Percentiles rank a stretch among this genome's conserved stretches.
phyloP scores from a whole-genome alignment of 1,284 basidiomycete species.

The Dichomitus squalens region DNA sequence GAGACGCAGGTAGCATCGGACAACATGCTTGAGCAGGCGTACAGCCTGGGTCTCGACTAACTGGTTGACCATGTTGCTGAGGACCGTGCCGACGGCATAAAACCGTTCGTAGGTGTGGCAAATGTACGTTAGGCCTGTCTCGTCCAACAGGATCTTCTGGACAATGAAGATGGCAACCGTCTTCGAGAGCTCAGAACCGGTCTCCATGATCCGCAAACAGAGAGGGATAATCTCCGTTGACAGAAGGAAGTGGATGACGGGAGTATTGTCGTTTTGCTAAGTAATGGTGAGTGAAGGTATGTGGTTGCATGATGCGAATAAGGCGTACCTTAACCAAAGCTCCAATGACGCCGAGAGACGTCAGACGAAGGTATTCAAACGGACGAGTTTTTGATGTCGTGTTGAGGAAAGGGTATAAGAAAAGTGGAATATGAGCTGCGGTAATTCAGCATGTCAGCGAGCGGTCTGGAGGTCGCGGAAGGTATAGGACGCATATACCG shows the following conservation, averaged over 20 bases:
- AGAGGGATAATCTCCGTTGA: conserved; percentile 99
- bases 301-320: not conserved
- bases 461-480: not conserved
- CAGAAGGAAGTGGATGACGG: conserved; percentile 98
- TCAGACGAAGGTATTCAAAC: conserved; percentile 98
- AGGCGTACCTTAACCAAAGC: conserved; percentile 88
- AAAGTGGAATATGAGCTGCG: conserved; percentile 95
- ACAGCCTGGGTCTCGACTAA: conserved; percentile 98
- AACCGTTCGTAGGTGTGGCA: conserved; percentile 99
- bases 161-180: conserved; percentile 99
- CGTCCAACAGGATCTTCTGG: conserved; percentile 98
- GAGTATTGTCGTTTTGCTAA: conserved; percentile 98
- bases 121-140: conserved; percentile 97
- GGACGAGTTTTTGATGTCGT: conserved; percentile 99
- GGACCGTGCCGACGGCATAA: conserved; percentile 97
- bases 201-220: conserved; percentile 99
- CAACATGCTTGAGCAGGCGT: conserved; percentile 95
- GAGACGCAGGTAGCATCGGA: conserved; percentile 94
- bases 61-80: conserved; percentile 98
- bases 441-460: conserved; percentile 4
- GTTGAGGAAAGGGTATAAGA: conserved; percentile 99
- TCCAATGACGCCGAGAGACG: conserved; percentile 97
- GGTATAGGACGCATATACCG: conserved; percentile 48
- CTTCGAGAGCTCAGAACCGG: conserved; percentile 98
- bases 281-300: conserved; percentile 9